Percentiles rank a stretch among this genome's conserved stretches.
Conservation (phyloP, 164 flowering plant genomes). For the Vitis vinifera region ASM3070453v1 NC_081823.1:3326001-3326500, state of each 20-base stretch:
- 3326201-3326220: too few relatives aligned
- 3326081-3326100: background rate
- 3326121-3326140: background rate
- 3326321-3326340: background rate
- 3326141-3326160: too few relatives aligned
- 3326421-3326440: background rate
- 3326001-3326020: constrained; percentile 62
- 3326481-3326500: constrained; percentile 51
- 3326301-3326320: background rate
- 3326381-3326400: background rate
- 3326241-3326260: too few relatives aligned
- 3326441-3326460: constrained; percentile 60
- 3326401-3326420: background rate
- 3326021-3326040: constrained; percentile 37
- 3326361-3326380: background rate
- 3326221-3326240: too few relatives aligned
- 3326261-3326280: too few relatives aligned
- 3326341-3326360: background rate
- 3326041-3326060: constrained; percentile 45
- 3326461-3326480: constrained; percentile 52
- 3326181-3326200: too few relatives aligned
- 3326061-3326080: background rate
- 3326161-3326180: too few relatives aligned
- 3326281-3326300: too few relatives aligned
- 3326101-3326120: background rate